These are phyloP conservation scores for Cercospora brassicicola DNA, from an alignment of 2,329 filamentous ascomycete genomes.

Conservation along the genomic window DNA sequence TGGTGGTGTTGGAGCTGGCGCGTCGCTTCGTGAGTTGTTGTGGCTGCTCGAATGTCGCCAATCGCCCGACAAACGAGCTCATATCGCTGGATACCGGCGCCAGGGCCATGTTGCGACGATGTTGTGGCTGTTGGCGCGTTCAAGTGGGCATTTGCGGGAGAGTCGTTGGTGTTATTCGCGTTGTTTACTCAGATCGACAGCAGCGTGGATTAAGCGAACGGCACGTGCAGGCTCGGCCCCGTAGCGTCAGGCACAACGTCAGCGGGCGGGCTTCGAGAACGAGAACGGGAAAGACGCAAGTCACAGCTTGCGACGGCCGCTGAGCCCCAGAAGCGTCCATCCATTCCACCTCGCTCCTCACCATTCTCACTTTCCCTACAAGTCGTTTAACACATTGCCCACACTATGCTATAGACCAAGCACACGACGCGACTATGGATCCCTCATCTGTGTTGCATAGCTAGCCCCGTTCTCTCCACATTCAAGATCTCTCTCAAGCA, in stretches of 20 bases:
- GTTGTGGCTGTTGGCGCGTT: constrained; percentile 9
- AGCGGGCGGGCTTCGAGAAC: constrained; percentile 7
- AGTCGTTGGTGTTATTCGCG: constrained; percentile 3
- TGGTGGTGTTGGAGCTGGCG: constrained; percentile 58
- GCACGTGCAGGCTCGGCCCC: constrained; percentile 2
- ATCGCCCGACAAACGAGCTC: constrained; percentile 70
- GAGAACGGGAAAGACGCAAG: constrained; percentile 1
- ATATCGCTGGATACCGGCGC: constrained; percentile 46
- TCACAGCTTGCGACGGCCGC: not conserved
- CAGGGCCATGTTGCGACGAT: constrained; percentile 31
- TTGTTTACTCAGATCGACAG: constrained; percentile 9
- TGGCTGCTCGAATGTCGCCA: constrained; percentile 73
- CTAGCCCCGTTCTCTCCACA: constrained; percentile 6
- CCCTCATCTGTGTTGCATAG: not conserved
- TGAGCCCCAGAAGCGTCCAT: not conserved
- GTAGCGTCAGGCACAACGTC: constrained; percentile 9
- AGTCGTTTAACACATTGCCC: constrained; percentile 11
- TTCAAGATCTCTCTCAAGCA: constrained; percentile 12
- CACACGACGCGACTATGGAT: constrained; percentile 11
- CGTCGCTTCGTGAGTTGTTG: constrained; percentile 67
- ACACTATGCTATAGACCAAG: constrained; percentile 3
- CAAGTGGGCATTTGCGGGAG: not conserved
- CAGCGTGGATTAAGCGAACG: not conserved
- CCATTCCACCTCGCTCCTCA: not conserved
- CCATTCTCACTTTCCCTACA: not conserved